Conservation (phyloP, 345 rosid genomes). For the Bretschneidera sinensis region DNA sequence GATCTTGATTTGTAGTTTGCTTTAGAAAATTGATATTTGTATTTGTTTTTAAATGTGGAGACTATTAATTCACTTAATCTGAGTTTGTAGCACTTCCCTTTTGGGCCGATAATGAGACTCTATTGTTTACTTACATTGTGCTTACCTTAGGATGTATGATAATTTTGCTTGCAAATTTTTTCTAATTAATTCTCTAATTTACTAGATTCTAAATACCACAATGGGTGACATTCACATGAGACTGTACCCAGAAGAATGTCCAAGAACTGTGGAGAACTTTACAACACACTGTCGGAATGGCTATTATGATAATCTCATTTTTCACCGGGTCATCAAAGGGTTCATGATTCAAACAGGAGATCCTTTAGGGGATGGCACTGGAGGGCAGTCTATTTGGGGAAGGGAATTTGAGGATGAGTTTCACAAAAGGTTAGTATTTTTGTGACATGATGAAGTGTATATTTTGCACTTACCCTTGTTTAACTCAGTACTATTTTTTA, state of each 20-base stretch:
- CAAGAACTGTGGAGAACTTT: constrained; percentile 97
- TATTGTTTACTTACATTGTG: neutral
- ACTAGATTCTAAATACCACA: constrained; percentile 80
- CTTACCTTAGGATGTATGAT: neutral
- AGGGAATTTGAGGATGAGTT: constrained; percentile 98
- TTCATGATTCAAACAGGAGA: constrained; percentile 99
- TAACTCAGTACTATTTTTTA: too few relatives aligned
- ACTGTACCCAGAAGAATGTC: constrained; percentile 98
- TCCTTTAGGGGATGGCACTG: constrained; percentile 98
- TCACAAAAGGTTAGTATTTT: constrained; percentile 76
- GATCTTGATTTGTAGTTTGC: neutral
- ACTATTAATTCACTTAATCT: neutral
- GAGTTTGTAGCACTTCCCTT: too few relatives aligned
- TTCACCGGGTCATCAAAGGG: constrained; percentile 94
- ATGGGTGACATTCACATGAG: constrained; percentile 91
- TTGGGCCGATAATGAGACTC: too few relatives aligned
- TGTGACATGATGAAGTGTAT: neutral
- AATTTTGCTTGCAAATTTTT: too few relatives aligned
- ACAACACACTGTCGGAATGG: constrained; percentile 94
- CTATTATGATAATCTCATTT: constrained; percentile 91
- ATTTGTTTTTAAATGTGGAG: neutral
- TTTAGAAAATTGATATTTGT: too few relatives aligned
- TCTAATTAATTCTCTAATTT: constrained; percentile 4
- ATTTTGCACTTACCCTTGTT: neutral
- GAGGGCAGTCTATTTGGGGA: constrained; percentile 99